Percentiles rank a stretch among this genome's conserved stretches.
These are phyloP conservation scores for Vanrija sp. DNA, from an alignment of 1,284 basidiomycete species.

Conservation along the genomic window DNA sequence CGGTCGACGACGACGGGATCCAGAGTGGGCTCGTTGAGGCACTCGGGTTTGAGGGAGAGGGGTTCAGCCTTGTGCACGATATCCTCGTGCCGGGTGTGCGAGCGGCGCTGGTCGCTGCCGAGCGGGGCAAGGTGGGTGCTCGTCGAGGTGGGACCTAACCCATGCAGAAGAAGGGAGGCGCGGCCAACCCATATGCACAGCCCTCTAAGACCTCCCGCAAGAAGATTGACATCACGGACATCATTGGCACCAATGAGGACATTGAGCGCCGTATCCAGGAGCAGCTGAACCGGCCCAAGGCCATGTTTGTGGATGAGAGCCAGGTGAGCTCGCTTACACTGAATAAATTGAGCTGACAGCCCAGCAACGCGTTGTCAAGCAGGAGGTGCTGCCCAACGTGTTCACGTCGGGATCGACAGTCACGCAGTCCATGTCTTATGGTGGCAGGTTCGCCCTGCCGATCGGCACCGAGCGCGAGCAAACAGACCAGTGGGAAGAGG, in stretches of 20 bases:
- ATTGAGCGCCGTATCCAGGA: constrained; percentile 37
- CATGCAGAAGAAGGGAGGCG: neutral
- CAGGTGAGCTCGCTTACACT: constrained; percentile 14
- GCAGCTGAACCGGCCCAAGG: constrained; percentile 35
- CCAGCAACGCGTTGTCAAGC: constrained; percentile 56
- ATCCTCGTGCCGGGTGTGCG: constrained; percentile 34
- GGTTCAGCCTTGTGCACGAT: constrained; percentile 45
- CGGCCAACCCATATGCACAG: neutral
- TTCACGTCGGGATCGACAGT: constrained; percentile 67
- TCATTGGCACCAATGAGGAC: constrained; percentile 36
- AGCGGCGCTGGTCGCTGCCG: constrained; percentile 15
- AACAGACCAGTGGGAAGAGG: constrained; percentile 59
- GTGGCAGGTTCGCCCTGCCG: constrained; percentile 72
- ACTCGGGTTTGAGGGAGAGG: constrained; percentile 74
- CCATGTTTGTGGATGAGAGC: constrained; percentile 35
- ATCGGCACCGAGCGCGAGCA: constrained; percentile 69
- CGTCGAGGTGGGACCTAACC: too few relatives aligned
- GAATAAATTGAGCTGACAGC: constrained; percentile 1
- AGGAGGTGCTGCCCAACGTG: constrained; percentile 73
- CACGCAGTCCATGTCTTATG: constrained; percentile 67
- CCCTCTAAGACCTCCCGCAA: constrained; percentile 2
- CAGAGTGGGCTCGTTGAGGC: constrained; percentile 73
- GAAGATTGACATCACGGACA: constrained; percentile 36
- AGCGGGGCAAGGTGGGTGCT: constrained; percentile 9
- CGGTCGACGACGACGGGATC: constrained; percentile 61